Percentiles rank a stretch among this genome's conserved stretches.
These are phyloP conservation scores for Oidiodendron maius DNA, from an alignment of 495 filamentous ascomycete genomes.

Conservation along the genomic window DNA sequence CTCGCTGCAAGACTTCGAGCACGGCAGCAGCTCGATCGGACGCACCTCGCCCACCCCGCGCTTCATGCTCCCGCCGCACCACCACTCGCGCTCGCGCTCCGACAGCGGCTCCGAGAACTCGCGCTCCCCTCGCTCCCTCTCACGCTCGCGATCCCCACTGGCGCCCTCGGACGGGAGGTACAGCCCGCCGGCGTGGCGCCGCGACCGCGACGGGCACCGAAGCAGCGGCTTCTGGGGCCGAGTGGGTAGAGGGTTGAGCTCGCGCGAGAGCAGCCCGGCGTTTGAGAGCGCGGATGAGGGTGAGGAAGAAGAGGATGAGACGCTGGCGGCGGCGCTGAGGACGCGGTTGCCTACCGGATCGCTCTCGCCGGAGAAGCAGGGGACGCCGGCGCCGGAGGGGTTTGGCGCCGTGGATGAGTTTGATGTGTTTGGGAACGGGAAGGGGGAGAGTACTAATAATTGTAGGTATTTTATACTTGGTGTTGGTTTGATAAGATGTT, in stretches of 20 bases:
- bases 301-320: slow-evolving; percentile 32
- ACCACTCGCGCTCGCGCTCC: slow-evolving; percentile 73
- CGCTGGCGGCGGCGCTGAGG: slow-evolving; percentile 42
- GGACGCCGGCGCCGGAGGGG: slow-evolving; percentile 33
- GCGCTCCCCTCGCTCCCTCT: too few species aligned
- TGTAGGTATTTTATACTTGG: slow-evolving; percentile 12
- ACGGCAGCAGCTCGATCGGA: slow-evolving; percentile 33
- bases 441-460: slow-evolving; percentile 24
- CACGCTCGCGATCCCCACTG: slow-evolving; percentile 42
- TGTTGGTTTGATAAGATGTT: too few species aligned
- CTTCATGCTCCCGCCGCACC: slow-evolving; percentile 61
- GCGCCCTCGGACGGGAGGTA: slow-evolving; percentile 42
- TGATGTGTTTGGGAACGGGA: too few species aligned
- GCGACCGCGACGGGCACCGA: slow-evolving; percentile 41
- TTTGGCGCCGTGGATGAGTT: too few species aligned
- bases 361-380: slow-evolving; percentile 42
- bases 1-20: slow-evolving; percentile 73
- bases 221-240: slow-evolving; percentile 50
- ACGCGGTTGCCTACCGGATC: slow-evolving; percentile 47
- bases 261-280: slow-evolving; percentile 22
- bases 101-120: slow-evolving; percentile 48
- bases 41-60: slow-evolving; percentile 29
- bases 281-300: slow-evolving; percentile 25
- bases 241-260: slow-evolving; percentile 21
- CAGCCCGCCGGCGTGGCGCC: slow-evolving; percentile 50